Evolutionary conservation across 2,329 filamentous ascomycete species (phyloP), one percentile per base, ranked within the genome.

Genomic region (Calonectria naviculata): DNA sequence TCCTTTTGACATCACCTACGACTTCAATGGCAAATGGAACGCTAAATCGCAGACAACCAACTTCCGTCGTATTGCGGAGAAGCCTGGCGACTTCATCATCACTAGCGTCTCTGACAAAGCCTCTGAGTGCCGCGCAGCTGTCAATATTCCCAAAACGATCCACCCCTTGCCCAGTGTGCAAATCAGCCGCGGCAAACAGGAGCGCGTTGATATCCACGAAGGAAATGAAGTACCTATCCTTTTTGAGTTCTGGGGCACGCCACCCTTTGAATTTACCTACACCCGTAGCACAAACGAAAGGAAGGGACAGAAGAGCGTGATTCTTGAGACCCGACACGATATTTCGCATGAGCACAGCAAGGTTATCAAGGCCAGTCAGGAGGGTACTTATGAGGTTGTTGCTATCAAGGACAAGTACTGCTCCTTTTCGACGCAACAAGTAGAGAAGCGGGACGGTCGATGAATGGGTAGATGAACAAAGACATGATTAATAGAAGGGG

Each of bases 231-330:
- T 97, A 1, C 94, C 98, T 80, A 95, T 99, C 64, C 86, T 95
- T 9, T 98, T 99, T 78, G 94, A 98, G 78, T 99, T 99, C 84
- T 95, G 94, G 86, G 97, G 97, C 68, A 95, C 94, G 7, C 95
- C 97, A 72, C 97, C 97, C 1, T 99, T 99, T 79, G 97, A 98
- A 84, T 99, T 98, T 81, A 98, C 96, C 68, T 98, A 97, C 82
- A 98, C 95, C 24, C 90, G 97, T 72, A 97, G 93, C 83, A 94
- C 94, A 52, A 98, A 98, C 81, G 92, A 92, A 66, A 93, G 89
- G 70, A 95, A 92, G 85, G 93, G 93, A 1, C 94, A 95, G 82
- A 93, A 92, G 80, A 91, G 93, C 42, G 89, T 92, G 78, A 90
- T 99, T 38, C 88, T 99, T 21, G 97, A 99, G 85, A 98, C 97